Conservation (phyloP, 2,329 filamentous ascomycete species). For the Colletotrichum sublineola region DNA sequence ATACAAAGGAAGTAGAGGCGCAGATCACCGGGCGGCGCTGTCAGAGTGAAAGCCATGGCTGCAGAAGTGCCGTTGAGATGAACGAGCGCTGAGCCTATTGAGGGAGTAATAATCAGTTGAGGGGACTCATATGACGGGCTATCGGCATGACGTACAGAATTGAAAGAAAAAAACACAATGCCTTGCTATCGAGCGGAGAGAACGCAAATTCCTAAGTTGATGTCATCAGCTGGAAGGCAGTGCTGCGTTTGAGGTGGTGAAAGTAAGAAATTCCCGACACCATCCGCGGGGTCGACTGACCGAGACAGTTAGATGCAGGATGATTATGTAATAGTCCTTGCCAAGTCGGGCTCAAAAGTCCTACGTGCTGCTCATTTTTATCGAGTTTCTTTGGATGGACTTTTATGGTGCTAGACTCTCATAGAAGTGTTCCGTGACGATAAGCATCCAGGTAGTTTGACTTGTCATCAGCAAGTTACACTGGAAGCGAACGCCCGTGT, state of each 20-base stretch:
- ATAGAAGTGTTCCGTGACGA: background rate
- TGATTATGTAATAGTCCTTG: conserved; percentile 15
- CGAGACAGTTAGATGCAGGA: background rate
- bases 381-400: background rate
- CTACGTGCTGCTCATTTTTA: background rate
- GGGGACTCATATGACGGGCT: background rate
- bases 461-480: background rate
- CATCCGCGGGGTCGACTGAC: conserved; percentile 13
- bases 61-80: conserved; percentile 25
- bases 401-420: background rate
- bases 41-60: conserved; percentile 46
- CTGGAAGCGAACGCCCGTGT: background rate
- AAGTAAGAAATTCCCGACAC: background rate
- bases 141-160: no score
- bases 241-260: background rate
- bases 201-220: background rate
- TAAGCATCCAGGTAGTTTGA: background rate
- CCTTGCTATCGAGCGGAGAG: background rate
- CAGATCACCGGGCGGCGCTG: conserved; percentile 46
- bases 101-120: background rate
- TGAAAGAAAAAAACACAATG: background rate
- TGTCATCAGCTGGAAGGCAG: background rate
- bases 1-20: conserved; percentile 62
- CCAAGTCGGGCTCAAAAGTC: background rate
- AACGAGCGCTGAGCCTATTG: background rate